A percentile compares a stretch with the other conserved stretches of the same genome.
Evolutionary conservation across 371 early-diverging fungal species (phyloP).

Genomic region (Syncephalis fuscata): DNA sequence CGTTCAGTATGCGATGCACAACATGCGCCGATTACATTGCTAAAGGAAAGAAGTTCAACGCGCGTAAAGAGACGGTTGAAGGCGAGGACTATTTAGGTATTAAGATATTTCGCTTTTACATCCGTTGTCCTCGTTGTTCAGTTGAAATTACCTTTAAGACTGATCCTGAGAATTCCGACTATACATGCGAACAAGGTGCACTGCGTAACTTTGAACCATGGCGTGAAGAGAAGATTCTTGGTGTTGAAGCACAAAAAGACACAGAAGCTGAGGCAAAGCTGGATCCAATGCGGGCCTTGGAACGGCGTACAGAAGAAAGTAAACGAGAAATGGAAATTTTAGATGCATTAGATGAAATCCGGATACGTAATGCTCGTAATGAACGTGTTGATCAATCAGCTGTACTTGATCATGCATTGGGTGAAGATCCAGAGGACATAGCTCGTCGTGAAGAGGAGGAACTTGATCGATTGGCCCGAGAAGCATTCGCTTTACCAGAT

Average conservation of each 20-base stretch:
- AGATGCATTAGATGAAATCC: slow-evolving; percentile 89
- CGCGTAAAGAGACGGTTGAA: slow-evolving; percentile 73
- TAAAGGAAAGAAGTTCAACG: slow-evolving; percentile 96
- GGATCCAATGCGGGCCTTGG: slow-evolving; percentile 87
- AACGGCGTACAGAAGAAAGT: slow-evolving; percentile 80
- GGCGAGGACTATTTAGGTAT: slow-evolving; percentile 74
- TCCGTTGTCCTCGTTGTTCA: slow-evolving; percentile 89
- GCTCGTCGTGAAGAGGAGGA: no score
- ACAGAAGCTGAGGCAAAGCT: slow-evolving; percentile 62
- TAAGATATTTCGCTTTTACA: slow-evolving; percentile 89
- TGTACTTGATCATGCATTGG: slow-evolving; percentile 13
- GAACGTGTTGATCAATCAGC: slow-evolving; percentile 58
- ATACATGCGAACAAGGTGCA: slow-evolving; percentile 88
- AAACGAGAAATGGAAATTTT: slow-evolving; percentile 93
- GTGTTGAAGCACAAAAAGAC: slow-evolving; percentile 27
- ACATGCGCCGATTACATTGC: slow-evolving; percentile 92
- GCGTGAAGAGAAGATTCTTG: slow-evolving; percentile 47
- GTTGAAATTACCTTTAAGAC: slow-evolving; percentile 96
- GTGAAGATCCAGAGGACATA: no score
- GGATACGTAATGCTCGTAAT: slow-evolving; percentile 64
- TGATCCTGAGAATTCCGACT: slow-evolving; percentile 92
- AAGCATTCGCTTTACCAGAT: no score
- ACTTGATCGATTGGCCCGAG: no score
- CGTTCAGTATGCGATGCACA: slow-evolving; percentile 94
- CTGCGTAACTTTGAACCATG: slow-evolving; percentile 91